Conservation (phyloP, 352 stramenopile species). For the Phytophthora capsici region DNA sequence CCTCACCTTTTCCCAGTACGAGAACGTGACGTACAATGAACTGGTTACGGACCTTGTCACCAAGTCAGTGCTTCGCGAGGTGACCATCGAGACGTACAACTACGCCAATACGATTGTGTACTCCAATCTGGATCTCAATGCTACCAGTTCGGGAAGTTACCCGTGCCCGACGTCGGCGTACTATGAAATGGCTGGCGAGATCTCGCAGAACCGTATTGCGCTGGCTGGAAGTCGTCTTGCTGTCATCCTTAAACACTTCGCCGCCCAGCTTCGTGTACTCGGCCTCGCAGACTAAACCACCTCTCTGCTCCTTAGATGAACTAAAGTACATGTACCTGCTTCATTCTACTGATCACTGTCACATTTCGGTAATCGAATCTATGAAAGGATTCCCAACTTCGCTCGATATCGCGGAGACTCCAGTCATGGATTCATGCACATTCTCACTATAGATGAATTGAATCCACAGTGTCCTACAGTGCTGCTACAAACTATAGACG, state of each 20-base stretch:
- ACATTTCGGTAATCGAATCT: too few species aligned
- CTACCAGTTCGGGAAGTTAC: slow-evolving; percentile 27
- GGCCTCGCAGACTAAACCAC: slow-evolving; percentile 35
- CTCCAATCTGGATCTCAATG: slow-evolving; percentile 13
- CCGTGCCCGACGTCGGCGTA: slow-evolving; percentile 50
- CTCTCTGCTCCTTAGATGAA: too few species aligned
- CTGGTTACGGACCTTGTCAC: slow-evolving; percentile 42
- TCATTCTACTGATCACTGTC: too few species aligned
- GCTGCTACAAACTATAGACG: too few species aligned
- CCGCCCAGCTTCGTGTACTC: slow-evolving; percentile 51
- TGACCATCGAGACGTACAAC: slow-evolving; percentile 56
- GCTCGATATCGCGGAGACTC: too few species aligned
- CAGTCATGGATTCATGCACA: too few species aligned
- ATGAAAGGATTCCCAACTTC: too few species aligned
- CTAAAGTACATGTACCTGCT: too few species aligned
- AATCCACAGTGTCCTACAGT: too few species aligned
- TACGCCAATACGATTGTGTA: slow-evolving; percentile 55
- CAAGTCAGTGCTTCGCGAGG: slow-evolving; percentile 35
- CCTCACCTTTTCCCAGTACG: slow-evolving; percentile 52
- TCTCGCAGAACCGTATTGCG: slow-evolving; percentile 60
- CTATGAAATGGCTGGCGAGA: slow-evolving; percentile 32
- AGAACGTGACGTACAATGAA: slow-evolving; percentile 37
- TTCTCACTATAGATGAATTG: too few species aligned
- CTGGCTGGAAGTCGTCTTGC: slow-evolving; percentile 66
- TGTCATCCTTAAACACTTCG: slow-evolving; percentile 66